phyloP scores from a whole-genome alignment of 768 basidiomycete genomes.

The Grammothele lineata region DNA sequence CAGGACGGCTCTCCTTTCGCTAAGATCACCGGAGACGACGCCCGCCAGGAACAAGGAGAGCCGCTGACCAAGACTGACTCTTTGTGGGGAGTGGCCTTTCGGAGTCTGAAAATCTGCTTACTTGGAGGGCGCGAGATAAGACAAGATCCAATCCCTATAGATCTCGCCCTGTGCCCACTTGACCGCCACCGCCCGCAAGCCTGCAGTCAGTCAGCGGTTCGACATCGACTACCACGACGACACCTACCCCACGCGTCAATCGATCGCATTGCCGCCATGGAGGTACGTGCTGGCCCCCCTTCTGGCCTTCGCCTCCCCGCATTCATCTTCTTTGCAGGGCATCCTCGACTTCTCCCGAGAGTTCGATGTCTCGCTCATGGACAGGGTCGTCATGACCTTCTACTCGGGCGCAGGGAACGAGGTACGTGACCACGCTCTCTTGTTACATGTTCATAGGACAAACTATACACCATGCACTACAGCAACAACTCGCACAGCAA shows the following conservation, averaged over 20 bases:
- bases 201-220: conserved; percentile 18
- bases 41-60: neutral
- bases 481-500: conserved; percentile 96
- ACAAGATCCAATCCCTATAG: conserved; percentile 17
- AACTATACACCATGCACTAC: conserved; percentile 6
- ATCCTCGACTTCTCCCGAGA: conserved; percentile 92
- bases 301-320: neutral
- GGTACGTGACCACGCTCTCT: conserved; percentile 41
- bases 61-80: conserved; percentile 3
- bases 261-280: conserved; percentile 30
- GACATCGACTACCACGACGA: conserved; percentile 21
- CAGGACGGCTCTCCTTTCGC: neutral
- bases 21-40: neutral
- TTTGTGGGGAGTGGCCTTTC: neutral
- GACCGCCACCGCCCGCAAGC: conserved; percentile 21
- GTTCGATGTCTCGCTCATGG: conserved; percentile 89
- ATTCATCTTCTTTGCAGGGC: conserved; percentile 43
- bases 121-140: conserved; percentile 8
- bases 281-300: conserved; percentile 29
- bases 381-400: conserved; percentile 90
- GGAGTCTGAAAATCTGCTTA: conserved; percentile 4
- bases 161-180: conserved; percentile 27
- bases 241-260: conserved; percentile 17
- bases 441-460: neutral
- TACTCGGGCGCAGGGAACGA: conserved; percentile 83